Conservation (phyloP, 768 basidiomycete species). For the Termitomyces sp. region DNA sequence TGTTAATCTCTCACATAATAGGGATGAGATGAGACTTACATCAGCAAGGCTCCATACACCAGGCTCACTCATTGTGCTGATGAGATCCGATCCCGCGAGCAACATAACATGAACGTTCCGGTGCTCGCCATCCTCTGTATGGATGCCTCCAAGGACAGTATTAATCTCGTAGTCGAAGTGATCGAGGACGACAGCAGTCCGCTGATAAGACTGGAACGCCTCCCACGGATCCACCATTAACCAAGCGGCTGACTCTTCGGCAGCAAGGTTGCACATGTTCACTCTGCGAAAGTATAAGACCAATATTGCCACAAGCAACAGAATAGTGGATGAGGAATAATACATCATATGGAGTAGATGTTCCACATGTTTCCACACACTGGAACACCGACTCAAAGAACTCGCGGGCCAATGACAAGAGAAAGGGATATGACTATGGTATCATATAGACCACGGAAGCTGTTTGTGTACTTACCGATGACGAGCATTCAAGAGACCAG, state of each 20-base stretch:
- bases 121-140: conserved; percentile 69
- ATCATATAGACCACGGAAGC: conserved; percentile 2
- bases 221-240: conserved; percentile 99
- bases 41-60: conserved; percentile 96
- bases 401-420: neutral
- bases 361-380: conserved; percentile 8
- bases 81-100: conserved; percentile 96
- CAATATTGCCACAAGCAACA: neutral
- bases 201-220: conserved; percentile 90
- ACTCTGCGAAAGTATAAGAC: conserved; percentile 46
- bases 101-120: conserved; percentile 85
- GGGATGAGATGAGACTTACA: conserved; percentile 48
- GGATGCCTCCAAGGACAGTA: conserved; percentile 74
- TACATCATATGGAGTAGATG: conserved; percentile 16
- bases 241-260: conserved; percentile 89
- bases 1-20: conserved; percentile 11
- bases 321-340: conserved; percentile 11
- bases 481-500: conserved; percentile 81
- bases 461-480: conserved; percentile 70
- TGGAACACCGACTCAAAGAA: neutral
- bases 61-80: conserved; percentile 97
- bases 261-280: conserved; percentile 85
- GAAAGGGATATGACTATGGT: neutral
- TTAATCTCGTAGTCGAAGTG: conserved; percentile 97
- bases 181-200: conserved; percentile 95